A percentile compares a stretch with the other conserved stretches of the same genome.
Evolutionary conservation across 2,329 filamentous ascomycete genomes (phyloP).

Genomic region (Pseudonectria buxi): DNA sequence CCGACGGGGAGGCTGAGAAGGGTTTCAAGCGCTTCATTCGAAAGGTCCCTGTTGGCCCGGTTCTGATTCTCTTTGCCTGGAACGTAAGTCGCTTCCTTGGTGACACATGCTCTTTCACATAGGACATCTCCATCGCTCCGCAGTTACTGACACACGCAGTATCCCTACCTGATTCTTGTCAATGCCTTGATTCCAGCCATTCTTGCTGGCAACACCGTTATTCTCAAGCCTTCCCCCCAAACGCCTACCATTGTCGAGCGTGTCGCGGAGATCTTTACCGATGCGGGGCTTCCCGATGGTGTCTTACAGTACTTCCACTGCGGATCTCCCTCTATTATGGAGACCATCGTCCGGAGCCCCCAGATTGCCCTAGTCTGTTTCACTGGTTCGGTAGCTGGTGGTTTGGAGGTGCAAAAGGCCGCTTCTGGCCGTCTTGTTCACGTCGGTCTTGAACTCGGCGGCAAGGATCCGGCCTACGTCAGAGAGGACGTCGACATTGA

Average conservation of each 20-base stretch:
- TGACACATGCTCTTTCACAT: neutral
- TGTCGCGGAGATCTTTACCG: conserved; percentile 65
- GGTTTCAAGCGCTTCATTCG: conserved; percentile 88
- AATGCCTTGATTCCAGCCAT: conserved; percentile 92
- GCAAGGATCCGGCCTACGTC: conserved; percentile 91
- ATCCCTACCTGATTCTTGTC: conserved; percentile 87
- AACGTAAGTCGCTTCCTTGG: conserved; percentile 57
- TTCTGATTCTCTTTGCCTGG: conserved; percentile 89
- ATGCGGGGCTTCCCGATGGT: conserved; percentile 74
- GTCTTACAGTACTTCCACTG: conserved; percentile 92
- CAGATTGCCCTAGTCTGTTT: conserved; percentile 81
- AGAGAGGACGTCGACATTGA: conserved; percentile 77
- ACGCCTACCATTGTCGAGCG: conserved; percentile 89
- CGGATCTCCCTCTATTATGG: conserved; percentile 69
- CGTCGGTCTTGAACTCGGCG: conserved; percentile 85
- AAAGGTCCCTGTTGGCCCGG: conserved; percentile 80
- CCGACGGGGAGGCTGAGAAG: conserved; percentile 73
- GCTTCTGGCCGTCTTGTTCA: conserved; percentile 77
- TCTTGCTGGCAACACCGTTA: conserved; percentile 81
- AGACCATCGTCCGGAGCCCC: conserved; percentile 70
- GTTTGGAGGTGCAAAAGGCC: conserved; percentile 76
- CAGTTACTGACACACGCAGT: conserved; percentile 44
- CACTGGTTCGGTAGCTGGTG: conserved; percentile 85
- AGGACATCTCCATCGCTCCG: too few relatives aligned
- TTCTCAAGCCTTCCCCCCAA: conserved; percentile 91